Evolutionary conservation across 179 eudicot genomes (phyloP).

Genomic region (Silene noctiflora): DNA sequence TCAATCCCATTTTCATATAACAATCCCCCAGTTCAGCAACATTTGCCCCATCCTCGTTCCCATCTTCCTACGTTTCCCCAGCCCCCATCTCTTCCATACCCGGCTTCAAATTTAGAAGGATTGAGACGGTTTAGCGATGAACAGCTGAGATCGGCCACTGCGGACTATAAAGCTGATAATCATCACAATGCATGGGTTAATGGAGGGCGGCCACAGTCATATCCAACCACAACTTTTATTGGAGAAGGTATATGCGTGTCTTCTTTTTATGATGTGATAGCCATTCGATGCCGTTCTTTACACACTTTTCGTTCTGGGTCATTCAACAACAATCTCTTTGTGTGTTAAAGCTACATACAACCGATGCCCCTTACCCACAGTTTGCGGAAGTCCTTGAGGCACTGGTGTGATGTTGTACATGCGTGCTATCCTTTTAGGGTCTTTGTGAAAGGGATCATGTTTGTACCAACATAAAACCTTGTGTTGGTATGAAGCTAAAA

Average conservation of each 20-base stretch:
- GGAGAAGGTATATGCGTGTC: slow-evolving; percentile 51
- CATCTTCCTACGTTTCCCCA: slow-evolving; percentile 41
- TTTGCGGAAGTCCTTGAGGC: too few relatives aligned
- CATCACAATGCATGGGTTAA: slow-evolving; percentile 54
- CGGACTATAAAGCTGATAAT: slow-evolving; percentile 52
- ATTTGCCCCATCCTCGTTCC: slow-evolving; percentile 50
- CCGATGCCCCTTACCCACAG: too few relatives aligned
- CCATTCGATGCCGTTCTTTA: too few relatives aligned
- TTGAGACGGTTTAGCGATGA: too few relatives aligned
- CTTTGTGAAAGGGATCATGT: neutral
- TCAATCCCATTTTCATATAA: slow-evolving; percentile 47
- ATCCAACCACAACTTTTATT: slow-evolving; percentile 37
- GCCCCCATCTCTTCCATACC: slow-evolving; percentile 44
- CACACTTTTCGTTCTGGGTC: too few relatives aligned
- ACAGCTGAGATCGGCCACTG: slow-evolving; percentile 19
- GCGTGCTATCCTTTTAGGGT: neutral
- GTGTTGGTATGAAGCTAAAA: neutral
- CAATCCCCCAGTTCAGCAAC: slow-evolving; percentile 55
- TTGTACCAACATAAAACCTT: neutral
- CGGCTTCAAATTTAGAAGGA: neutral
- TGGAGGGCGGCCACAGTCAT: slow-evolving; percentile 51
- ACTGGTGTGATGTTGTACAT: too few relatives aligned
- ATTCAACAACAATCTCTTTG: too few relatives aligned
- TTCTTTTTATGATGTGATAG: too few relatives aligned
- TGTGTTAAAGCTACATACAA: too few relatives aligned